Conservation (phyloP, 768 basidiomycete genomes). For the Russula sp. region DNA sequence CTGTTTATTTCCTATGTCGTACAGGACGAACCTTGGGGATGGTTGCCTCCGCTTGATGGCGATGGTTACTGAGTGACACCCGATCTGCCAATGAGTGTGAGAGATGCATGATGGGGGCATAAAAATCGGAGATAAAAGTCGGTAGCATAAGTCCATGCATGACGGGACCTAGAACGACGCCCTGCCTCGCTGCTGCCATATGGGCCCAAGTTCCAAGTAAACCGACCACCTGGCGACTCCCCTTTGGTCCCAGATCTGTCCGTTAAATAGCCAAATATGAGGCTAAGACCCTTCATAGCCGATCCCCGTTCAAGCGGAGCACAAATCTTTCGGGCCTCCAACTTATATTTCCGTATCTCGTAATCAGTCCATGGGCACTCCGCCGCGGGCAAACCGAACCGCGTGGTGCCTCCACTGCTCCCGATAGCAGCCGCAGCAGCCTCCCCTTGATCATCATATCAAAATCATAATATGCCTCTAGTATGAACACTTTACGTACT, state of each 20-base stretch:
- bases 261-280: conserved; percentile 6
- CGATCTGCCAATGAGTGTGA: conserved; percentile 10
- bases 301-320: conserved; percentile 16
- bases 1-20: no score
- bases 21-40: no score
- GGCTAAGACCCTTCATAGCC: neutral
- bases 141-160: neutral
- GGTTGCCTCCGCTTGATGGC: neutral
- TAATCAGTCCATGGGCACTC: no score
- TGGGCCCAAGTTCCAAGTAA: no score
- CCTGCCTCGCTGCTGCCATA: neutral
- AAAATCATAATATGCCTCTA: no score
- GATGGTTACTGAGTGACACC: conserved; percentile 1
- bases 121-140: conserved; percentile 18
- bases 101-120: no score
- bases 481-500: neutral
- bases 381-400: no score
- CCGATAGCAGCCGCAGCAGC: neutral
- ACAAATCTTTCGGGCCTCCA: neutral
- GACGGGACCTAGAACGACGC: conserved; percentile 16
- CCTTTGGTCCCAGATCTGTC: neutral
- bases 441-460: neutral
- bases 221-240: conserved; percentile 15
- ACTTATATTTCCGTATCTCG: no score
- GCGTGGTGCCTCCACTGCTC: no score